Percentiles rank a stretch among this genome's conserved stretches.
Evolutionary conservation across 192 early-diverging fungal species (phyloP).

Genomic region (Spizellomyces sp.): DNA sequence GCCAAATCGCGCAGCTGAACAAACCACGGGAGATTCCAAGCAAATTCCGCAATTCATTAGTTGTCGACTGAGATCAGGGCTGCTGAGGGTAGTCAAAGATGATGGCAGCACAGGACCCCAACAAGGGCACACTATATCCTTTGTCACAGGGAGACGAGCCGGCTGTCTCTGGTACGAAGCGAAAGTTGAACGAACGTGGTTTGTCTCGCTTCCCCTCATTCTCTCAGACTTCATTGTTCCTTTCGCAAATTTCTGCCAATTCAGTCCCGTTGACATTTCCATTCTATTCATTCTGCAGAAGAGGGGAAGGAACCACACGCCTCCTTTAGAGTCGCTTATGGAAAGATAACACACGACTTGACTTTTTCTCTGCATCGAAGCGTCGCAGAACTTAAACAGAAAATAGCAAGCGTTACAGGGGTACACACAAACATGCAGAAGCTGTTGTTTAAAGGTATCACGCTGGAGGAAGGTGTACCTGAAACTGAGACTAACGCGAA

Average conservation of each 20-base stretch:
- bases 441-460: constrained; percentile 27
- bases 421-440: constrained; percentile 27
- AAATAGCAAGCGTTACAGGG: constrained; percentile 18
- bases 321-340: constrained; percentile 21
- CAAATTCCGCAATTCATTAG: too few species aligned
- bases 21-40: too few species aligned
- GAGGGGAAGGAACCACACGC: not conserved
- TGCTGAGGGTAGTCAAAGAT: too few species aligned
- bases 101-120: too few species aligned
- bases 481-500: not conserved
- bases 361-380: not conserved
- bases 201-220: not conserved
- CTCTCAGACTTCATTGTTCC: not conserved
- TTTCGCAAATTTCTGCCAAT: not conserved
- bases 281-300: not conserved
- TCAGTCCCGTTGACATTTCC: not conserved
- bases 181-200: not conserved
- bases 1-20: too few species aligned
- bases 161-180: not conserved
- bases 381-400: constrained; percentile 17
- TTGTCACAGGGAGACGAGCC: too few species aligned
- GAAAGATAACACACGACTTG: constrained; percentile 20
- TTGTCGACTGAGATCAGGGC: too few species aligned
- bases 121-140: too few species aligned
- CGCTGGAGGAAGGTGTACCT: not conserved